Evolutionary conservation across 768 basidiomycete species (phyloP), one percentile per base, ranked within the genome.

Genomic region (Psilocybe azurescens): DNA sequence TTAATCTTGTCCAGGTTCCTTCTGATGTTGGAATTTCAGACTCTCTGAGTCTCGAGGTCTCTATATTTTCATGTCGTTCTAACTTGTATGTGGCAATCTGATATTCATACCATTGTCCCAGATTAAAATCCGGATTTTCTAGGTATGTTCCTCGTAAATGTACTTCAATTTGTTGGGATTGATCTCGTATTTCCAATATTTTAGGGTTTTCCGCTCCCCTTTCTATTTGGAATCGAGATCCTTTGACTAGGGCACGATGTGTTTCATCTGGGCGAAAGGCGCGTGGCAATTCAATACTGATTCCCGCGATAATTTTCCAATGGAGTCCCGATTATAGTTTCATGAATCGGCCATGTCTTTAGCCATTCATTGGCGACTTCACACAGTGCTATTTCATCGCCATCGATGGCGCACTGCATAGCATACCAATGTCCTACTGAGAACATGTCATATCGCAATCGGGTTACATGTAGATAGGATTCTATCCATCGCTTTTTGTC

Each of bases 391-490:
- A 9, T 3, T 1, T 30, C 16, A 9, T 20, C 38, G 9, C 2
- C 7, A 38, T 51, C 3, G 7, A 39, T 9, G 0, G 58, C 47
- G 38, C 56, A 58, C 8, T 33, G 20, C 28, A 56, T 24, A 1
- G 58, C 58, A 60, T 59, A 64, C 62, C 62, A 64, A 3, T 47
- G 28, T 3, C 53, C 62, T 13, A 64, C 14, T 3, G 62, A 59
- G 29, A 64, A 64, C 32, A 54, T 29, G 8, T 59, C 54, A 14
- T 56, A 38, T 16, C 53, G 1, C 7, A 63, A 11, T 18, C 33
- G 39, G 0, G 32, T 18, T 20, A 11, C 6, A 20, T 63, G 62
- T 2, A 36, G 33, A 2, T 36, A 36, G 1, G 33, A 36, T 10
- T 36, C 33, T 2, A 36, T 36, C 33, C 33, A 36, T 7, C 33